These are phyloP conservation scores for Ogataea trehaloabstinens DNA, from an alignment of 805 yeast genomes.

Conservation along the genomic window DNA sequence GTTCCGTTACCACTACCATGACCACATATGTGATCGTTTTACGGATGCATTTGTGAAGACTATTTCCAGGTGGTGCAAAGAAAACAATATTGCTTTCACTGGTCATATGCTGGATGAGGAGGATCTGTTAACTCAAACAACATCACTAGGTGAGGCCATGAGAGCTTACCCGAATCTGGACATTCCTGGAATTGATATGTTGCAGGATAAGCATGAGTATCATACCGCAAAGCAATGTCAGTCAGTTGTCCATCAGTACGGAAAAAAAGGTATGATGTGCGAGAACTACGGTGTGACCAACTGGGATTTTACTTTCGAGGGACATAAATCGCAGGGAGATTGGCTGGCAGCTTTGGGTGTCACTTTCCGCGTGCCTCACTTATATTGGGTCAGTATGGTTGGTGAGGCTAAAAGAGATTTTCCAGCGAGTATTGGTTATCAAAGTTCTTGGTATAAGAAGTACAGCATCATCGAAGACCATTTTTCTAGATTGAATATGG, in stretches of 20 bases:
- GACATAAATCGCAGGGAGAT: slow-evolving; percentile 14
- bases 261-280: slow-evolving; percentile 11
- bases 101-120: slow-evolving; percentile 15
- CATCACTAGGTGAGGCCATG: slow-evolving; percentile 14
- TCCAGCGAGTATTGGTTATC: slow-evolving; percentile 14
- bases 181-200: slow-evolving; percentile 14
- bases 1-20: slow-evolving; percentile 8
- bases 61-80: slow-evolving; percentile 8
- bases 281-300: slow-evolving; percentile 13
- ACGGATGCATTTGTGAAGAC: slow-evolving; percentile 12
- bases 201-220: slow-evolving; percentile 14
- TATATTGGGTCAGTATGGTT: slow-evolving; percentile 12
- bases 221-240: slow-evolving; percentile 14
- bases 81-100: slow-evolving; percentile 5
- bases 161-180: slow-evolving; percentile 9
- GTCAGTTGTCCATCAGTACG: slow-evolving; percentile 12
- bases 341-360: slow-evolving; percentile 14
- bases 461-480: slow-evolving; percentile 10
- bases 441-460: slow-evolving; percentile 10
- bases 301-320: slow-evolving; percentile 14
- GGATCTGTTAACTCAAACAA: slow-evolving; percentile 11
- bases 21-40: slow-evolving; percentile 11
- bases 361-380: slow-evolving; percentile 11
- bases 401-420: slow-evolving; percentile 14
- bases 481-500: slow-evolving; percentile 8